These are phyloP conservation scores for Boletus fagicola DNA, from an alignment of 768 basidiomycete genomes.

Conservation along the genomic window DNA sequence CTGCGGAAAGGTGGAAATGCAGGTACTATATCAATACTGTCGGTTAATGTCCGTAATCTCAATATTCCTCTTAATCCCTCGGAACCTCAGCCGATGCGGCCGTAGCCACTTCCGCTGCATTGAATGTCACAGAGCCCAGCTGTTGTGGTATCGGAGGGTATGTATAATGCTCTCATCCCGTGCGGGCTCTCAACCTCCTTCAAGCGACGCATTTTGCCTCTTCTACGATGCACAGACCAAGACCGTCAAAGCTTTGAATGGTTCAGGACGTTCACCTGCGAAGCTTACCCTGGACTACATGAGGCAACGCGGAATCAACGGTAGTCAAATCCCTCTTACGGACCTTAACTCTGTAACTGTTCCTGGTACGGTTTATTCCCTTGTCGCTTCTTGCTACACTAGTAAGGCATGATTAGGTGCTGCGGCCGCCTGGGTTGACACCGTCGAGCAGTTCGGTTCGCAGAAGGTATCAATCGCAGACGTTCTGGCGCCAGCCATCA, in stretches of 20 bases:
- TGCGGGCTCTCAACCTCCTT: slow-evolving; percentile 12
- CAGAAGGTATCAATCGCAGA: slow-evolving; percentile 62
- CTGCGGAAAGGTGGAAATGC: slow-evolving; percentile 94
- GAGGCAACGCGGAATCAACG: slow-evolving; percentile 64
- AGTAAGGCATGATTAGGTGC: slow-evolving; percentile 53
- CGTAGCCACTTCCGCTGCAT: slow-evolving; percentile 86
- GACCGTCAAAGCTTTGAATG: slow-evolving; percentile 85
- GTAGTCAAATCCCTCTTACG: slow-evolving; percentile 66
- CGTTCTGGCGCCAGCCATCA: slow-evolving; percentile 84
- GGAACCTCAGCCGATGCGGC: slow-evolving; percentile 78
- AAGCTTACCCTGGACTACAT: slow-evolving; percentile 75
- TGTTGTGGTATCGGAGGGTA: slow-evolving; percentile 93
- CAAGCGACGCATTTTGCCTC: slow-evolving; percentile 86
- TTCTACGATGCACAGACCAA: slow-evolving; percentile 86
- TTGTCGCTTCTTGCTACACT: slow-evolving; percentile 1
- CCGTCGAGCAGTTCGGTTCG: slow-evolving; percentile 78
- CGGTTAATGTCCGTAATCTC: neutral
- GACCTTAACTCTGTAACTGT: slow-evolving; percentile 93
- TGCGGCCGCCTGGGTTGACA: slow-evolving; percentile 95
- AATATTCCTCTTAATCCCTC: neutral
- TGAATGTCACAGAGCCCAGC: slow-evolving; percentile 89
- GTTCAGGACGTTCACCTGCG: slow-evolving; percentile 83
- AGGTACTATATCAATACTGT: slow-evolving; percentile 49
- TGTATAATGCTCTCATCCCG: slow-evolving; percentile 16
- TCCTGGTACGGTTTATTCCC: slow-evolving; percentile 47